These are phyloP conservation scores for Trypanosoma congolense DNA, from an alignment of 208 protist genomes.

Conservation along the genomic window DNA sequence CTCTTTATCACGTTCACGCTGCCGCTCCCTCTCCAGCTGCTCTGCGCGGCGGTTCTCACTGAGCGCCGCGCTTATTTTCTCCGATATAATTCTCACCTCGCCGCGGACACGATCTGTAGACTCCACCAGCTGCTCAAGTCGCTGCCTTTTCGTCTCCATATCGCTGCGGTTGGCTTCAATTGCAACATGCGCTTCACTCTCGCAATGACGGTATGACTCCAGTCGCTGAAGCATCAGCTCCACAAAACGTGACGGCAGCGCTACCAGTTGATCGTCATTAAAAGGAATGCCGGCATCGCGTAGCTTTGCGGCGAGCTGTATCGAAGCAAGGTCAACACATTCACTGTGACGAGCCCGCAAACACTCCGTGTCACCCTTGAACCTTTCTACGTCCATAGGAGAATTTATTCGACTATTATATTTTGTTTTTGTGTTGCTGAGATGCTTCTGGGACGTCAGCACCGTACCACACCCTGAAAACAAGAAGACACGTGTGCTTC, in stretches of 20 bases:
- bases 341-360: constrained; percentile 64
- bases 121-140: constrained; percentile 30
- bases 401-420: no score
- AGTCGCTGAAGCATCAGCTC: constrained; percentile 35
- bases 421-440: no score
- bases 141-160: not conserved
- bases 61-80: constrained; percentile 51
- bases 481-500: no score
- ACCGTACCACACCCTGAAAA: no score
- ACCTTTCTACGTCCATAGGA: constrained; percentile 22
- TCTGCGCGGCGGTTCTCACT: constrained; percentile 33
- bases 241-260: constrained; percentile 10
- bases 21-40: constrained; percentile 29
- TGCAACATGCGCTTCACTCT: constrained; percentile 24
- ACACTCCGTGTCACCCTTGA: constrained; percentile 39
- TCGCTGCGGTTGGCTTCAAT: not conserved
- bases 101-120: constrained; percentile 34
- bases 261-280: constrained; percentile 6
- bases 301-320: constrained; percentile 17
- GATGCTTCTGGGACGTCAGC: no score
- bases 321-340: constrained; percentile 48
- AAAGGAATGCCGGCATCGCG: constrained; percentile 10
- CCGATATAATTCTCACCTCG: constrained; percentile 37
- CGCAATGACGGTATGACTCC: constrained; percentile 9
- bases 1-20: constrained; percentile 46